phyloP scores from a whole-genome alignment of 108 stramenopile genomes.

The Poteriospumella lacustris region DNA sequence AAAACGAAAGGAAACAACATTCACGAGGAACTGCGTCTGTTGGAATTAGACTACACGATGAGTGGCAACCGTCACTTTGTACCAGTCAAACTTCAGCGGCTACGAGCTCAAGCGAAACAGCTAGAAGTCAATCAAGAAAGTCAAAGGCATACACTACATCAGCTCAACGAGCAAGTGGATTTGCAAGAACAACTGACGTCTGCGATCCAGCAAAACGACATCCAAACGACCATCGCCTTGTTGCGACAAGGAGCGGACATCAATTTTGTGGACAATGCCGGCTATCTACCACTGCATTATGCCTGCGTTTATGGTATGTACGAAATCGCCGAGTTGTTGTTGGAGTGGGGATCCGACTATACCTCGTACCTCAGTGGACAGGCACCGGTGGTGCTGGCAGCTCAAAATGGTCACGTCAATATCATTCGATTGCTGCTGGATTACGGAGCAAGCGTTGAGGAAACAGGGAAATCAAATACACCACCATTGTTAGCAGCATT shows the following conservation, averaged over 20 bases:
- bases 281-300: constrained; percentile 9
- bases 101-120: not conserved
- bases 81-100: not conserved
- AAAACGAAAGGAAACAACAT: not conserved
- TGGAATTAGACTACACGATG: not conserved
- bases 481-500: not conserved
- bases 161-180: not conserved
- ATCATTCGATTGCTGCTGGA: not conserved
- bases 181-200: constrained; percentile 11
- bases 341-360: constrained; percentile 10
- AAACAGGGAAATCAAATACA: not conserved
- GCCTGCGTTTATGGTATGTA: not conserved
- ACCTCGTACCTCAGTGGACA: not conserved
- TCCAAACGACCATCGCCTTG: not conserved
- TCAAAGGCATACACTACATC: not conserved
- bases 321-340: not conserved
- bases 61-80: not conserved
- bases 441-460: constrained; percentile 14
- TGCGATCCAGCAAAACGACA: not conserved
- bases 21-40: not conserved
- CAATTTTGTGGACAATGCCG: not conserved
- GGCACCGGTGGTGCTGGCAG: not conserved
- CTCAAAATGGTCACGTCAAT: not conserved
- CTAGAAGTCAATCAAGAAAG: not conserved
- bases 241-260: not conserved